Base-by-base conservation (phyloP, 495 filamentous ascomycete genomes). In the Aspergillus egyptiacus region DNA sequence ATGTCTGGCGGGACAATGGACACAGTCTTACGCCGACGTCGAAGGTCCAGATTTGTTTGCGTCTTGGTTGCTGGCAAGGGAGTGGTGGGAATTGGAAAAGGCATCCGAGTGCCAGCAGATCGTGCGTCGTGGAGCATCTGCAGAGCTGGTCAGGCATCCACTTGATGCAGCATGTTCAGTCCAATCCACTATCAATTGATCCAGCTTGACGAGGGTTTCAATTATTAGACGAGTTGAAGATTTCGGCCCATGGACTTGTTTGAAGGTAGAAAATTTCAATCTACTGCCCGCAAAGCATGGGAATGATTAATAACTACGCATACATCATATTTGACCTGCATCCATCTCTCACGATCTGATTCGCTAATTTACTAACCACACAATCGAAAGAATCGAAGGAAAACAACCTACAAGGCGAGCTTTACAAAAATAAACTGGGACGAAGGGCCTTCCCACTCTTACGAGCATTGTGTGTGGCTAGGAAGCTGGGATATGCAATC, bases 141-240 rank as follows among this genome's bases (percentile, higher is more conserved):
- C 56, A 59, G 45, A 46, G 33, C 40, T 54, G 57, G 53, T 60
- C 57, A 60, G 57, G 57, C 53, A 56, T 54, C 53, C 53, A 60
- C 35, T 46, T 33, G 40, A 46, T 57, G 36, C 50, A 46, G 50
- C 50, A 54, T 49, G 33, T 31, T 48, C 47, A 33, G 42, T 54
- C 54, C 40, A 44, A 51, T 46, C 47, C 37, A 31, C 9, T 35
- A 20, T 34, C 18, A 34, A 23, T 2, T 36, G 3, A n/a, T 5
- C 30, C 30, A 11, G 30, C 30, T 46, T 34, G 23, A 46, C 30
- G 19, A 19, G 28, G 30, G 23, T 18, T 20, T 17, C 9, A 36
- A 28, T n/a, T n/a, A n/a, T n/a, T 17, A 37, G 22, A 38, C 13
- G 37, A 25, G 11, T 25, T 45, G 35, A 39, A 48, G 37, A 33